Evolutionary conservation across 352 stramenopile species (phyloP), one percentile per base, ranked within the genome.

Genomic region (Phytophthora megakarya): DNA sequence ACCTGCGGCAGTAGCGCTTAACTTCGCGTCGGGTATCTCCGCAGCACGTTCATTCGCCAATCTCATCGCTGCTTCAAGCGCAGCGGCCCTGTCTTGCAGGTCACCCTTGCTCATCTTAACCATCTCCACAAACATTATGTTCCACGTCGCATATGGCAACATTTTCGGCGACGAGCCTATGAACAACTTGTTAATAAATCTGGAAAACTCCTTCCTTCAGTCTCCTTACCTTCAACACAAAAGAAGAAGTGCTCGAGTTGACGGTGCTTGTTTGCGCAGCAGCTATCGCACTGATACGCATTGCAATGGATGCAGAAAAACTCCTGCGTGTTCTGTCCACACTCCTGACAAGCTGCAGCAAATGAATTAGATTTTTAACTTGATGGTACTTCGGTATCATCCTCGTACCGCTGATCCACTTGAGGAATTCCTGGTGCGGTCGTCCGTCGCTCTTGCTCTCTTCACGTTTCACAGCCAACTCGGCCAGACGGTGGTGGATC

Each of bases 251-350:
- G 83, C 18, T 69, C 65, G 23, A 49, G 22, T 18, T 72, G 60
- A 44, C 67, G 35, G 39, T 88, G 78, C 35, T 76, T 76, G 12
- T 43, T 40, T 0, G 64, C 64, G 54, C 80, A 90, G 67, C 84
- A 92, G 3, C 32, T 32, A n/a, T 86, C 72, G 25, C 84, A 92
- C 57, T 88, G 76, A 56, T 86, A 81, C 39, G 49, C 63, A 22
- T 72, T 67, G 62, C 84, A 92, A 28, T 73, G 72, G 2, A 76
- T 15, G 48, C 84, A 92, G 32, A 81, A 77, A 13, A 92, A 90
- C 21, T 86, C 77, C 26, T 76, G 50, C 1, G 37, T 52, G 10
- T 76, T 77, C 11, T 70, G 56, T 7, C 69, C 60, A 43, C 83
- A 92, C 8, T 72, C 69, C 21, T 88, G 71, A 37, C 83, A 92